Percentiles rank a stretch among this genome's conserved stretches.
phyloP scores from a whole-genome alignment of 169 alveolate species.

The Plasmodium adleri region DNA sequence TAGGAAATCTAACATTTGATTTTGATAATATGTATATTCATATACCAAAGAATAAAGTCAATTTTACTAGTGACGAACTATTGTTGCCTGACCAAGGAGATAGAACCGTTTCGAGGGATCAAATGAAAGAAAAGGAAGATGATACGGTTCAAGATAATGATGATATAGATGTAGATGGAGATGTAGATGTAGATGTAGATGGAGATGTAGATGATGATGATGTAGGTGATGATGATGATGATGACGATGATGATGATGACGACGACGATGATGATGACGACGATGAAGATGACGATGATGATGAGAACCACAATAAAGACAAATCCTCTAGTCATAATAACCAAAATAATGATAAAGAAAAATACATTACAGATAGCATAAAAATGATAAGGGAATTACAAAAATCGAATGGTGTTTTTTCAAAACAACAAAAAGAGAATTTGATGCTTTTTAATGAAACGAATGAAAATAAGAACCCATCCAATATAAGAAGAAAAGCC shows the following conservation, averaged over 20 bases:
- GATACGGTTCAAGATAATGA: conserved; percentile 18
- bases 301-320: conserved; percentile 19
- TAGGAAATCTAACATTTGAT: conserved; percentile 96
- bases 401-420: conserved; percentile 68
- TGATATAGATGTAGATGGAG: neutral
- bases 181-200: conserved; percentile 34
- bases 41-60: conserved; percentile 95
- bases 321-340: neutral
- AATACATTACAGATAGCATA: conserved; percentile 86
- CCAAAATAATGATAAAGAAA: conserved; percentile 30
- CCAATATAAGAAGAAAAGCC: conserved; percentile 72
- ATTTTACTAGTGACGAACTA: conserved; percentile 87
- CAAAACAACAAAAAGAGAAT: conserved; percentile 77
- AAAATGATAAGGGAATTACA: conserved; percentile 91
- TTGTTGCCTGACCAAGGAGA: neutral
- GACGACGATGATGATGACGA: conserved; percentile 11
- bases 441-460: conserved; percentile 65
- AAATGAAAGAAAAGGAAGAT: conserved; percentile 70
- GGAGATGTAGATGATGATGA: conserved; percentile 76
- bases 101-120: neutral
- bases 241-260: neutral
- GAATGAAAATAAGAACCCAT: conserved; percentile 46
- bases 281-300: conserved; percentile 37
- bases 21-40: conserved; percentile 97
- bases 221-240: conserved; percentile 35